Percentiles rank a stretch among this genome's conserved stretches.
phyloP scores from a whole-genome alignment of 805 yeast genomes.

The Candida tallmaniae region DNA sequence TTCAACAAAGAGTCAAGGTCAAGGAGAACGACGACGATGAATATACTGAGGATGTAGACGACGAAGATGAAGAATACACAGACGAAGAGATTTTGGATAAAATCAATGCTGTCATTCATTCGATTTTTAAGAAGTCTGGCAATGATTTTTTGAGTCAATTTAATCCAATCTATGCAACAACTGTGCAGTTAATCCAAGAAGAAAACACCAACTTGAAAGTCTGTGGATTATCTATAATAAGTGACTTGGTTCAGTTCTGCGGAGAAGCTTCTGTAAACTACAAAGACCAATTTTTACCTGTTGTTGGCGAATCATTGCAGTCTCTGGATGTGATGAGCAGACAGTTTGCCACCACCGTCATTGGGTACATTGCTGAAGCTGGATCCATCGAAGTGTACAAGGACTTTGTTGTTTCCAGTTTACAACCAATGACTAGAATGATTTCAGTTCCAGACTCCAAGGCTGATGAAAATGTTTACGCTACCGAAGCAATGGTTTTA shows the following conservation, averaged over 20 bases:
- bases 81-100: conserved; percentile 91
- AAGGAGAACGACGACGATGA: conserved; percentile 75
- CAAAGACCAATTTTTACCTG: conserved; percentile 59
- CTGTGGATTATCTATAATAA: conserved; percentile 75
- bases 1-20: conserved; percentile 62
- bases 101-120: conserved; percentile 67
- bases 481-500: conserved; percentile 82
- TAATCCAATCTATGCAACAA: conserved; percentile 57
- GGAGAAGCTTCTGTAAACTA: conserved; percentile 65
- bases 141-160: conserved; percentile 59
- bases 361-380: conserved; percentile 81
- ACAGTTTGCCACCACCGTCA: conserved; percentile 80
- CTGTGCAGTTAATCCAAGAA: conserved; percentile 59
- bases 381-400: conserved; percentile 57
- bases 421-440: conserved; percentile 71
- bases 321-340: conserved; percentile 69
- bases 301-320: conserved; percentile 62
- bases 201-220: conserved; percentile 64
- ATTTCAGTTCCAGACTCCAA: conserved; percentile 75
- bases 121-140: conserved; percentile 62
- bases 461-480: conserved; percentile 76
- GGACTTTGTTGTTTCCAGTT: conserved; percentile 61
- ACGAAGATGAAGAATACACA: conserved; percentile 78
- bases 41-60: conserved; percentile 80
- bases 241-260: conserved; percentile 76